Evolutionary conservation across 208 protist genomes (phyloP).

Genomic region (Leishmania braziliensis): DNA sequence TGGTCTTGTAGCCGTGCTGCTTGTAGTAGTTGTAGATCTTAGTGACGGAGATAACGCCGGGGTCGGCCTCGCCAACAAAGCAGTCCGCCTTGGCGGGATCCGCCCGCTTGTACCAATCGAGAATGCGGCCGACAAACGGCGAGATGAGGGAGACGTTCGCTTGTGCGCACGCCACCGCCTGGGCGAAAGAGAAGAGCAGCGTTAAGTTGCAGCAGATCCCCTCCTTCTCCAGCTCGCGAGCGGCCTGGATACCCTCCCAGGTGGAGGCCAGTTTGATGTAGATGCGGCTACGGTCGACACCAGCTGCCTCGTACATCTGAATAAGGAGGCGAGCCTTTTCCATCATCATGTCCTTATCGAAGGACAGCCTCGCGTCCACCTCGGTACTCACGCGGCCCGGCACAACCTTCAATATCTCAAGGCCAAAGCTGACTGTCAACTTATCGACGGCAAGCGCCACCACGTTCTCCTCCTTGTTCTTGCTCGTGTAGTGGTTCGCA

Average conservation of each 20-base stretch:
- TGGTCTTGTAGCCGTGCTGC: constrained; percentile 95
- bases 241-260: constrained; percentile 97
- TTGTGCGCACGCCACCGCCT: constrained; percentile 96
- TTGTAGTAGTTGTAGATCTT: constrained; percentile 98
- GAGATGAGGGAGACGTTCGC: constrained; percentile 95
- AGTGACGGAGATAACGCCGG: constrained; percentile 94
- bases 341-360: constrained; percentile 93
- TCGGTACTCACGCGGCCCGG: constrained; percentile 97
- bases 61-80: constrained; percentile 86
- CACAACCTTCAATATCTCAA: constrained; percentile 97
- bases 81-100: constrained; percentile 45
- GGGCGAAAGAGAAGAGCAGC: constrained; percentile 96
- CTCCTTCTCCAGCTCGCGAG: constrained; percentile 92
- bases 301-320: constrained; percentile 93
- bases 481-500: constrained; percentile 39
- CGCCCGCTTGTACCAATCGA: constrained; percentile 95
- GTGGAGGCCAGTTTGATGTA: constrained; percentile 98
- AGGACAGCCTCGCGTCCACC: constrained; percentile 97
- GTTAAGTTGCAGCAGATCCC: constrained; percentile 98
- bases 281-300: constrained; percentile 91
- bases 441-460: constrained; percentile 86
- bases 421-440: constrained; percentile 96
- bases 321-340: constrained; percentile 94
- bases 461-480: constrained; percentile 42
- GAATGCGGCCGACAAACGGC: constrained; percentile 97